phyloP scores from a whole-genome alignment of 257 asterid species.

The Jaltomata sinuosa region DNA sequence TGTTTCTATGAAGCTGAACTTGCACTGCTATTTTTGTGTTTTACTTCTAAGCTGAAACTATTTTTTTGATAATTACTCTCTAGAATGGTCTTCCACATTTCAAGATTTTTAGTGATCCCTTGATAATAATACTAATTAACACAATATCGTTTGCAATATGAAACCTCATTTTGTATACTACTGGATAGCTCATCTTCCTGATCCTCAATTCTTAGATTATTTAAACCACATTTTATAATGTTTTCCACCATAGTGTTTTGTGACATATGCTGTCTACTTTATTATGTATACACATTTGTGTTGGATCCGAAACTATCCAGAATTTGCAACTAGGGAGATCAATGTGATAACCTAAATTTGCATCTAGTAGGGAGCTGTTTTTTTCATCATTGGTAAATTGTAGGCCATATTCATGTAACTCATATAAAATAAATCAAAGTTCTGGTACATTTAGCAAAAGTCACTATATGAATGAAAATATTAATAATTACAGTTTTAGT shows the following conservation, averaged over 20 bases:
- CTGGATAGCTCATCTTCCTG: background rate
- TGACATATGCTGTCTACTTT: too few species aligned
- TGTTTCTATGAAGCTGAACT: background rate
- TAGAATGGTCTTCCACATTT: background rate
- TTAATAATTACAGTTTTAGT: background rate
- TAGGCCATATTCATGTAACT: too few species aligned
- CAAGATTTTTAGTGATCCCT: background rate
- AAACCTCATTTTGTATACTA: background rate
- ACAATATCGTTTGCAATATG: background rate
- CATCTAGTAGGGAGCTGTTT: too few species aligned
- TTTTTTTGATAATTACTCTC: background rate
- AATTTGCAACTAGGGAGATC: too few species aligned
- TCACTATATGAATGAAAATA: too few species aligned
- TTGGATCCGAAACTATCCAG: too few species aligned
- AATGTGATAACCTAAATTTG: too few species aligned
- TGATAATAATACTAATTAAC: background rate
- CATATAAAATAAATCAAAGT: too few species aligned
- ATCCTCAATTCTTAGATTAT: background rate
- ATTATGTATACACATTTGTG: too few species aligned
- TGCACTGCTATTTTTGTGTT: background rate
- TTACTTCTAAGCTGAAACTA: background rate
- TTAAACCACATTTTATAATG: background rate
- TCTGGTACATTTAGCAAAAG: too few species aligned
- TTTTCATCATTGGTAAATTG: too few species aligned
- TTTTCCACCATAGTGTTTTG: too few species aligned